Conservation (phyloP, 371 early-diverging fungal genomes). For the Mortierella sp. region DNA sequence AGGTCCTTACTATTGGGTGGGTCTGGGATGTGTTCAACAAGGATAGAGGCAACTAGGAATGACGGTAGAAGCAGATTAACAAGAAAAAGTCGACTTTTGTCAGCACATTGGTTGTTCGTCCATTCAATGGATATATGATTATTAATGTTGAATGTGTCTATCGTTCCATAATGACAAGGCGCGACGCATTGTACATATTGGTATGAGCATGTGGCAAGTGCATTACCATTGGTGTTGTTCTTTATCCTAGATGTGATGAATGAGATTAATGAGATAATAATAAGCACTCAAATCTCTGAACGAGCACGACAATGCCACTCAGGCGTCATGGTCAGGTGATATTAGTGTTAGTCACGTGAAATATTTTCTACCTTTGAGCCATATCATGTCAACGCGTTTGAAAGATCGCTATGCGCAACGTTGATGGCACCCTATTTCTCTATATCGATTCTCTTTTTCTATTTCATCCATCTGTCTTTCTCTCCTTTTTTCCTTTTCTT, state of each 20-base stretch:
- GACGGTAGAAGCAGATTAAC: not conserved
- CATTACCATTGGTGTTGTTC: conserved; percentile 28
- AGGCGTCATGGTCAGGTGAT: too few species aligned
- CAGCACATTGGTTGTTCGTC: not conserved
- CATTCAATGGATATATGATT: not conserved
- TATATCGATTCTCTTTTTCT: not conserved
- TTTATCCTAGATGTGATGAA: conserved; percentile 17
- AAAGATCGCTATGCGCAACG: too few species aligned
- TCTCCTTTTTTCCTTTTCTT: not conserved
- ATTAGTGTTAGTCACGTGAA: too few species aligned
- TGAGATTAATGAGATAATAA: not conserved
- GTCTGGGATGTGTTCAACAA: conserved; percentile 91
- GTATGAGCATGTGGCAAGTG: not conserved
- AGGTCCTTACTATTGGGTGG: conserved; percentile 80
- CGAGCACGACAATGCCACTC: too few species aligned
- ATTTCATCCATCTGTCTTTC: not conserved
- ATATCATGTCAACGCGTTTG: too few species aligned
- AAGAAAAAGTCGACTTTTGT: not conserved
- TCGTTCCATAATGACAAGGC: not conserved
- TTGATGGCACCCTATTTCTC: conserved; percentile 1
- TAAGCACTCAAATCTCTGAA: not conserved
- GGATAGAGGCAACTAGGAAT: conserved; percentile 86
- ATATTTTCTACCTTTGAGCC: too few species aligned
- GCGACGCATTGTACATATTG: not conserved
- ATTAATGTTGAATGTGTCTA: too few species aligned